Percentiles rank a stretch among this genome's conserved stretches.
Conservation (phyloP, 2,329 filamentous ascomycete genomes). For the Claviceps capensis region DNA sequence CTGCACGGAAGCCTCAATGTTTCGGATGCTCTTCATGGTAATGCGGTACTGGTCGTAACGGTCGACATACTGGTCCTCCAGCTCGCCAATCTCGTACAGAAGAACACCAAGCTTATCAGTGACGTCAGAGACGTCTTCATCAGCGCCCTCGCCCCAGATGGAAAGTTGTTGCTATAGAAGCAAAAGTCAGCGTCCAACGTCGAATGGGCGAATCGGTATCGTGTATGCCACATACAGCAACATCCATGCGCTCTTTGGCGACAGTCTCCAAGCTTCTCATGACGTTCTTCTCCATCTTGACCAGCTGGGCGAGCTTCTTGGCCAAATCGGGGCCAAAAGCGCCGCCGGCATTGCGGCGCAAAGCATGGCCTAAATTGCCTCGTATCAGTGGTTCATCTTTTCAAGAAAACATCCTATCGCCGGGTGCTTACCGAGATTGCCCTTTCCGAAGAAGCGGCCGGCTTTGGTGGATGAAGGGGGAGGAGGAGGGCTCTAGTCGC, state of each 20-base stretch:
- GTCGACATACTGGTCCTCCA: conserved; percentile 96
- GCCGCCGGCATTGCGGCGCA: conserved; percentile 61
- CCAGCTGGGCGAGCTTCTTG: conserved; percentile 93
- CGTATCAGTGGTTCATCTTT: background rate
- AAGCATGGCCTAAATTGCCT: conserved; percentile 39
- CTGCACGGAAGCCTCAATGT: conserved; percentile 97
- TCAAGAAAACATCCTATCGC: background rate
- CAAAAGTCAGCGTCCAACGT: background rate
- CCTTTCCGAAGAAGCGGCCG: conserved; percentile 75
- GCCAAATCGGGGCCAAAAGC: conserved; percentile 77
- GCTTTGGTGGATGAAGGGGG: conserved; percentile 85
- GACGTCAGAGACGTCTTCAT: conserved; percentile 96
- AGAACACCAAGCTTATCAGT: conserved; percentile 97
- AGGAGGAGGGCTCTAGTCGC: conserved; percentile 71
- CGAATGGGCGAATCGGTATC: too few relatives aligned
- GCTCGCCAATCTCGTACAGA: conserved; percentile 95
- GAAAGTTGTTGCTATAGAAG: conserved; percentile 81
- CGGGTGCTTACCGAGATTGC: conserved; percentile 63
- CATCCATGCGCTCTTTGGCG: conserved; percentile 93
- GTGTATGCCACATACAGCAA: conserved; percentile 47
- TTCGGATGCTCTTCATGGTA: conserved; percentile 98
- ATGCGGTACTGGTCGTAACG: conserved; percentile 98
- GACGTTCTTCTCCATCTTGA: conserved; percentile 99
- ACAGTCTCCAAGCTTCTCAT: conserved; percentile 98
- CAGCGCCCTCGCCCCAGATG: conserved; percentile 88